Percentiles rank a stretch among this genome's conserved stretches.
These are phyloP conservation scores for Paracorniculantispora psalliotae DNA, from an alignment of 2,329 filamentous ascomycete genomes.

Conservation along the genomic window DNA sequence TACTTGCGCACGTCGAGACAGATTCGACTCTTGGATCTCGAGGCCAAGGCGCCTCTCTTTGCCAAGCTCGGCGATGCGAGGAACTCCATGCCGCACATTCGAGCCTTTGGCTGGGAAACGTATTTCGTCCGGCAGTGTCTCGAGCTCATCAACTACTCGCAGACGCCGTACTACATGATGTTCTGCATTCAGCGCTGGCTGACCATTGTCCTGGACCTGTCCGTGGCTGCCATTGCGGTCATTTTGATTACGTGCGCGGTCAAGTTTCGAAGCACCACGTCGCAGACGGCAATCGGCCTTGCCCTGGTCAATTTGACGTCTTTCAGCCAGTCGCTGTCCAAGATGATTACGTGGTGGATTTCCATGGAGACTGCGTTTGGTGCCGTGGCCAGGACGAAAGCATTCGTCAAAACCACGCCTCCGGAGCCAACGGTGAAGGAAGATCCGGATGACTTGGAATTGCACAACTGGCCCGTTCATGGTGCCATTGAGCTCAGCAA, in stretches of 20 bases:
- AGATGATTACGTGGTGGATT: slow-evolving; percentile 32
- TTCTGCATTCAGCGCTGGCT: slow-evolving; percentile 43
- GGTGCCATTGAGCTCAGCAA: slow-evolving; percentile 23
- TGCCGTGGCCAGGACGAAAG: slow-evolving; percentile 28
- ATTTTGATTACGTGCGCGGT: slow-evolving; percentile 34
- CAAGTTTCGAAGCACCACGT: slow-evolving; percentile 36
- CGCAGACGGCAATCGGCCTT: slow-evolving; percentile 42
- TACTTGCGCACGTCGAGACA: slow-evolving; percentile 48
- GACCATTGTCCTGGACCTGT: slow-evolving; percentile 35
- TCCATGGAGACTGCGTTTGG: slow-evolving; percentile 31
- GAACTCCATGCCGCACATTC: slow-evolving; percentile 21
- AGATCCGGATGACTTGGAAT: not conserved
- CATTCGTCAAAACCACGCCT: slow-evolving; percentile 23
- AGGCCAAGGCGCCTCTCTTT: slow-evolving; percentile 44
- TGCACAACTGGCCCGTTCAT: slow-evolving; percentile 23
- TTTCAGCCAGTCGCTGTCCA: slow-evolving; percentile 25
- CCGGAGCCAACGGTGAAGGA: slow-evolving; percentile 20
- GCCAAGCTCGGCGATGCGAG: slow-evolving; percentile 33
- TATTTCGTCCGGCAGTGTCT: slow-evolving; percentile 38
- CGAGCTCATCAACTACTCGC: slow-evolving; percentile 31
- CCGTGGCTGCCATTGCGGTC: slow-evolving; percentile 22
- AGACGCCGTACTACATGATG: slow-evolving; percentile 29
- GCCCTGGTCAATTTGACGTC: slow-evolving; percentile 25
- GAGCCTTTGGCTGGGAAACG: slow-evolving; percentile 19
- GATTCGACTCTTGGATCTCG: slow-evolving; percentile 48